These are phyloP conservation scores for Paramecium octaurelia DNA, from an alignment of 73 alveolate genomes.

Conservation along the genomic window DNA sequence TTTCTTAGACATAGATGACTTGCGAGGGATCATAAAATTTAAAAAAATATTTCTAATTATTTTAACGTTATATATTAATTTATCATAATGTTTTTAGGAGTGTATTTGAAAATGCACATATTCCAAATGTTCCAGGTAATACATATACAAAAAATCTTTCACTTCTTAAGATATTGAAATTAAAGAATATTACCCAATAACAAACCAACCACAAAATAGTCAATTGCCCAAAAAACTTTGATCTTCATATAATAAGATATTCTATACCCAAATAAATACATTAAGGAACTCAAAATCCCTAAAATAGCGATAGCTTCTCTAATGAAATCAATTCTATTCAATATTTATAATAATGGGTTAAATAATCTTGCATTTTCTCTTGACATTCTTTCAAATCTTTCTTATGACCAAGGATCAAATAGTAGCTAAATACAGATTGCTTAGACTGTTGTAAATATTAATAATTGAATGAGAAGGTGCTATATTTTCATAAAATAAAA, in stretches of 20 bases:
- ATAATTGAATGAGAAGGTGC: not conserved
- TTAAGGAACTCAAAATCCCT: not conserved
- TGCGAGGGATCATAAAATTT: slow-evolving; percentile 38
- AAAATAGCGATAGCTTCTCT: slow-evolving; percentile 10
- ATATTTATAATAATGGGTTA: not conserved
- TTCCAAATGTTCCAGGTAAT: not conserved
- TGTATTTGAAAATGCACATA: not conserved
- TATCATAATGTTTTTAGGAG: slow-evolving; percentile 19
- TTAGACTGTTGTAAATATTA: not conserved
- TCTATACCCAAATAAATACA: slow-evolving; percentile 10
- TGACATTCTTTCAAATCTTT: slow-evolving; percentile 28
- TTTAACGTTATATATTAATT: slow-evolving; percentile 6
- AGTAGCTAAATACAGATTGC: not conserved
- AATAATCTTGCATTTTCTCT: slow-evolving; percentile 54
- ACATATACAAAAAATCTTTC: slow-evolving; percentile 8
- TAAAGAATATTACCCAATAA: not conserved
- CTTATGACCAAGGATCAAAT: slow-evolving; percentile 42
- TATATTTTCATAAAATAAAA: not conserved
- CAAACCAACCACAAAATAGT: not conserved
- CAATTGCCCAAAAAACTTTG: slow-evolving; percentile 16
- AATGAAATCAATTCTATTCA: not conserved
- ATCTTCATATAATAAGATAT: not conserved
- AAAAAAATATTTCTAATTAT: not conserved
- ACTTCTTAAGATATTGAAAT: not conserved
- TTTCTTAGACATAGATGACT: slow-evolving; percentile 1